phyloP scores from a whole-genome alignment of 2,329 filamentous ascomycete species.

The Colletotrichum lindemuthianum region DNA sequence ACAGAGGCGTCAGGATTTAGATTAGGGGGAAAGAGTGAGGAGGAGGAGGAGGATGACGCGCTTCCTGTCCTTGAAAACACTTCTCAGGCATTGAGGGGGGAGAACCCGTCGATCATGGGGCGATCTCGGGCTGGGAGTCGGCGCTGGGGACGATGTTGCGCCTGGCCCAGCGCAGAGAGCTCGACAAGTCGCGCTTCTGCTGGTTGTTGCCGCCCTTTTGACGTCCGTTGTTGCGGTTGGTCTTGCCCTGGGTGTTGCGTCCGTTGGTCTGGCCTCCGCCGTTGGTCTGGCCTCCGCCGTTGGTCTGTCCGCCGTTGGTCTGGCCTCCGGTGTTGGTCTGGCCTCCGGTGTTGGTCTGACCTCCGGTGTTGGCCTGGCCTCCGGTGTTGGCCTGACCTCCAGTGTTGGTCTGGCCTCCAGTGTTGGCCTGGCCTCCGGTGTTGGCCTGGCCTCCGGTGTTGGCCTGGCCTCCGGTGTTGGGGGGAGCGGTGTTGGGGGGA shows the following conservation, averaged over 20 bases:
- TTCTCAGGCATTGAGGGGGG: conserved; percentile 1
- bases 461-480: too few relatives aligned
- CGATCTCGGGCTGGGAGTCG: conserved; percentile 22
- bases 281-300: neutral
- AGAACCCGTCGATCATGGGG: conserved; percentile 5
- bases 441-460: too few relatives aligned
- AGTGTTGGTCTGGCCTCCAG: conserved; percentile 1
- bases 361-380: conserved; percentile 34
- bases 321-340: conserved; percentile 35
- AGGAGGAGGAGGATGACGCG: neutral
- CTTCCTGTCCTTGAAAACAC: too few relatives aligned
- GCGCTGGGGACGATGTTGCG: conserved; percentile 26
- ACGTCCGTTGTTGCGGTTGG: conserved; percentile 1
- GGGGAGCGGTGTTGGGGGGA: too few relatives aligned
- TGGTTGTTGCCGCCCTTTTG: neutral
- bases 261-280: neutral
- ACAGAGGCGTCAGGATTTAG: neutral
- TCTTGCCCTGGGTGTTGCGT: conserved; percentile 9
- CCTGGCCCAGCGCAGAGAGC: conserved; percentile 27
- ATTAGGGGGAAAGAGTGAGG: conserved; percentile 19
- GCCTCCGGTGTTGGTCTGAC: conserved; percentile 30
- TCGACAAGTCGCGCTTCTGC: conserved; percentile 7
- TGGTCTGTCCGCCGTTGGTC: conserved; percentile 23
- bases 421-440: too few relatives aligned
- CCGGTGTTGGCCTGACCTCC: conserved; percentile 30